Base-by-base conservation (phyloP, 106 monocot genomes). In the Apostasia shenzhenica region DNA sequence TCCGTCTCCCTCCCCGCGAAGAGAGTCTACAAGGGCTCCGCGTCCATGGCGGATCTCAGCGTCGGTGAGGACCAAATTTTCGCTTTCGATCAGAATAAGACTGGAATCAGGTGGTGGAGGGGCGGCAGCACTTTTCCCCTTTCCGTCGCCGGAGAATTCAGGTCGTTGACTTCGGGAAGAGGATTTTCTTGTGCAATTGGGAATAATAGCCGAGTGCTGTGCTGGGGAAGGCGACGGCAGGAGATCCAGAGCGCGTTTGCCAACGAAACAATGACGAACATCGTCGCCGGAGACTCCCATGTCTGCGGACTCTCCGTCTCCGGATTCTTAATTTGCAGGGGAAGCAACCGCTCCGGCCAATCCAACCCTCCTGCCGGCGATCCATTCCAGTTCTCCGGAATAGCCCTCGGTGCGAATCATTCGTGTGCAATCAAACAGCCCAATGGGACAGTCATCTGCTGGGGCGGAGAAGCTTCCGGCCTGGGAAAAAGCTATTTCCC, bases 181-280 rank as follows among this genome's bases (percentile, higher is more conserved):
- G 82, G 67, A 14, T 95, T 91, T 78, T 76, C 86, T 2, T 95
- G 95, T 75, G 95, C 75, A 9, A 76, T 95, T 10, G 26, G 4
- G 40, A 53, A 14, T 3, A 57, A 60, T 68, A 39, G 45, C 74
- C 48, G 55, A 9, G 91, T 95, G 67, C 41, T 0, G 4, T 95
- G 95, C 40, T 89, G 91, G 88, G 95, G 86, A 7, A 14, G 46
- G 6, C 14, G 61, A 6, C 59, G 72, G 41, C 49, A 51, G 7
- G 40, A 6, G 9, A 80, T 91, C 50, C 67, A 79, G 59, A 9
- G 1, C 3, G 61, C n/a, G 6, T 92, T 86, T 68, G 12, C 48
- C 2, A 84, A 81, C 62, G 6, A 41, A 52, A 63, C 79, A 14
- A 81, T 95, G 86, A 48, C 57, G 58, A 74, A 10, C 60, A 78